Evolutionary conservation across 345 rosid species (phyloP).

Genomic region (Brassica incana): DNA sequence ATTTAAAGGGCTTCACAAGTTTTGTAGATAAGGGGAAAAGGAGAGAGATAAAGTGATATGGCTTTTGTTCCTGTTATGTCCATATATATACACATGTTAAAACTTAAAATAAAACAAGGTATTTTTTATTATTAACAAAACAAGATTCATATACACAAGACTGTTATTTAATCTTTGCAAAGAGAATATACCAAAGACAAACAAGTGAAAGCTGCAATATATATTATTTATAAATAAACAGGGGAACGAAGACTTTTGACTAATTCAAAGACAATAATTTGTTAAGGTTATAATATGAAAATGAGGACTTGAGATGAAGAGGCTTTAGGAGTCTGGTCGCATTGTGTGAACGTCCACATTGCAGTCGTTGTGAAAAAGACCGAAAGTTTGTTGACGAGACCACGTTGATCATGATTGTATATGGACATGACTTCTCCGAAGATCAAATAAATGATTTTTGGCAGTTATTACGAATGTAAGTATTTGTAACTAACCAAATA

Average conservation of each 20-base stretch:
- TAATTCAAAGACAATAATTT: too few species aligned
- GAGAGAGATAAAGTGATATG: slow-evolving; percentile 18
- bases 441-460: background rate
- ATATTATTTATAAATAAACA: background rate
- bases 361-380: background rate
- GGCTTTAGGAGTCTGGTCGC: background rate
- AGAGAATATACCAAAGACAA: background rate
- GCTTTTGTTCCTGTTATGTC: slow-evolving; percentile 18
- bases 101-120: background rate
- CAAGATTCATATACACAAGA: background rate
- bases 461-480: background rate
- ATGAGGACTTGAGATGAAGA: slow-evolving; percentile 8
- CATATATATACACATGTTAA: slow-evolving; percentile 17
- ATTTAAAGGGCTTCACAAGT: slow-evolving; percentile 14
- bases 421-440: background rate
- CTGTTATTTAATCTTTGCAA: background rate
- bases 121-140: background rate
- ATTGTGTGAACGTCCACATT: too few species aligned
- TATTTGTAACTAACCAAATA: background rate
- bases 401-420: background rate
- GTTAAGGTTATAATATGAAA: too few species aligned
- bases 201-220: background rate
- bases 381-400: background rate
- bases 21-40: slow-evolving; percentile 15
- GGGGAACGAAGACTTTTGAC: slow-evolving; percentile 32